Percentiles rank a stretch among this genome's conserved stretches.
phyloP scores from a whole-genome alignment of 2,329 filamentous ascomycete genomes.

The Alternaria gansuensis region DNA sequence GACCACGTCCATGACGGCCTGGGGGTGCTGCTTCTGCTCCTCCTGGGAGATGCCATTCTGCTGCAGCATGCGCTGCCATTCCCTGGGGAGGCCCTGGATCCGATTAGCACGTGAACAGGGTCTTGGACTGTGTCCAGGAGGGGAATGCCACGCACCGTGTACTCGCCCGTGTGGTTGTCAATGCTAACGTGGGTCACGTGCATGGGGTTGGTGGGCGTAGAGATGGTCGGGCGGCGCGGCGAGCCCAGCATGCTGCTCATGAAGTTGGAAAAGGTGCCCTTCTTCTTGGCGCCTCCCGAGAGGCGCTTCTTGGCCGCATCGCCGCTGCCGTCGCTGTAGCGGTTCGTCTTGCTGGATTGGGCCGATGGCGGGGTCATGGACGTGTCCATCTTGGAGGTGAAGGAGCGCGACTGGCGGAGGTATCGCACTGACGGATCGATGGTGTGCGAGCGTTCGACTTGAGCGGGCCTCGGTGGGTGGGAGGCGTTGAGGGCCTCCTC shows the following conservation, averaged over 20 bases:
- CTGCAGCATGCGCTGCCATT: constrained; percentile 96
- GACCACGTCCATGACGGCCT: constrained; percentile 94
- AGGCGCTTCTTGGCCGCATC: constrained; percentile 41
- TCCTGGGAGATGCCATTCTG: constrained; percentile 96
- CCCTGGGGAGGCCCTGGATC: constrained; percentile 84
- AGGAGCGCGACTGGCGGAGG: constrained; percentile 55
- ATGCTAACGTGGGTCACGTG: constrained; percentile 98
- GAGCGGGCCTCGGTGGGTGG: constrained; percentile 37
- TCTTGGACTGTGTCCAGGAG: neutral
- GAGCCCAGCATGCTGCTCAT: constrained; percentile 62
- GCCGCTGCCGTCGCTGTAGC: constrained; percentile 52
- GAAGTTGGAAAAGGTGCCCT: constrained; percentile 53
- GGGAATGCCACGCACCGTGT: constrained; percentile 71
- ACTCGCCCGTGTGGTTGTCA: constrained; percentile 94
- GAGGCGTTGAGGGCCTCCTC: constrained; percentile 37
- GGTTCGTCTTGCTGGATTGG: constrained; percentile 48
- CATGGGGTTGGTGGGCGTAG: constrained; percentile 96
- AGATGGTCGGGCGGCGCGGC: constrained; percentile 90
- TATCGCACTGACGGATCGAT: constrained; percentile 36
- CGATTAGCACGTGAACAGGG: constrained; percentile 33
- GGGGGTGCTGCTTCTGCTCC: constrained; percentile 93
- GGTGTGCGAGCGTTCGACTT: constrained; percentile 39
- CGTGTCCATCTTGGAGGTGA: constrained; percentile 57
- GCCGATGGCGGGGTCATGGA: constrained; percentile 47
- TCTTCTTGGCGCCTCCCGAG: constrained; percentile 53